Evolutionary conservation across 2,329 filamentous ascomycete genomes (phyloP), one percentile per base, ranked within the genome.

Genomic region (Arthrobotrys entomopaga): DNA sequence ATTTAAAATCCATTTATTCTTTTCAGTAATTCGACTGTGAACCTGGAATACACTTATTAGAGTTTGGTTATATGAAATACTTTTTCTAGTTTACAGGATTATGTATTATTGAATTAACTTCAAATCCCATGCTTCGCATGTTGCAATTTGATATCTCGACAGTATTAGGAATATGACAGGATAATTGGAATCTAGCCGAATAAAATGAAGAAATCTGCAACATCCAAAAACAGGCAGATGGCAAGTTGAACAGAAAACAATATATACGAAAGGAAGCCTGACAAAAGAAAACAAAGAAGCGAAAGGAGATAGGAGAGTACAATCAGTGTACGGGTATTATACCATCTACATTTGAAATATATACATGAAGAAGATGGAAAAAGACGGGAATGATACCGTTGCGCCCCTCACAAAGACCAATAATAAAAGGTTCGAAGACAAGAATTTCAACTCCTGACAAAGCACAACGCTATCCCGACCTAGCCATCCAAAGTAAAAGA

Each of bases 121-220:
- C 65, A 65, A 73, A 65, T 73, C 61, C 63, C 69, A 73, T 66
- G 61, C 69, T 73, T 73, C 61, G 61, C 69, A 61, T 73, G 61
- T 66, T 73, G 69, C 69, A 61, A 61, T 73, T 66, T 73, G 69
- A 66, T 61, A 65, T 46, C 42, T 57, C 11, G 15, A 48, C 53
- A 66, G 26, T 54, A 73, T 73, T 73, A 66, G 19, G 48, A 66
- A 26, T 8, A 61, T 54, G 42, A 58, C 42, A 58, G 26, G 15
- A 46, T 57, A 63, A 46, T 1, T 46, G 42, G 26, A 57, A 34
- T 20, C 61, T 50, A 49, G 40, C 56, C 22, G 49, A 38, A 63
- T n/a, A n/a, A 24, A 29, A 58, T 19, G 29, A 65, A 46, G 8
- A 54, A 61, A 40, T 38, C 34, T 61, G 65, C 34, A 64, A 63